These are phyloP conservation scores for Microascus cirrosus DNA, from an alignment of 2,329 filamentous ascomycete species.

Conservation along the genomic window DNA sequence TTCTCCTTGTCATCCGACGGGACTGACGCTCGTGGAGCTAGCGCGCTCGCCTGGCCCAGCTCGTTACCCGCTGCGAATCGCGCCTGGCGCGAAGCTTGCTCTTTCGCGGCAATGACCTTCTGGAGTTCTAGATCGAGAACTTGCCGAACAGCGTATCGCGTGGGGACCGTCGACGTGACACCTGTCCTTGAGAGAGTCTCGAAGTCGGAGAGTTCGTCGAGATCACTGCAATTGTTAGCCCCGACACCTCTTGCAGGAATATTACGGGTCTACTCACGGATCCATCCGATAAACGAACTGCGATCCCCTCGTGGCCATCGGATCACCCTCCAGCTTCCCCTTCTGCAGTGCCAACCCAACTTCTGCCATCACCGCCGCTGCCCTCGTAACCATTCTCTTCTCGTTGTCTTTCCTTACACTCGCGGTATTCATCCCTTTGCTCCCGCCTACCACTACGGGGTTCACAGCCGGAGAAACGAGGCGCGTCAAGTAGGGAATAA, in stretches of 20 bases:
- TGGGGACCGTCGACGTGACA: slow-evolving; percentile 53
- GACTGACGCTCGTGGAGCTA: slow-evolving; percentile 8
- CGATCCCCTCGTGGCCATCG: slow-evolving; percentile 43
- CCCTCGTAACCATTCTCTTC: slow-evolving; percentile 66
- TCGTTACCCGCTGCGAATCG: slow-evolving; percentile 45
- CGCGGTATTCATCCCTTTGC: slow-evolving; percentile 55
- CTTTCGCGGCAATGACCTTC: slow-evolving; percentile 57
- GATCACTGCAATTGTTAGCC: slow-evolving; percentile 29
- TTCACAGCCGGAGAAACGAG: slow-evolving; percentile 86
- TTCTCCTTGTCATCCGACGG: slow-evolving; percentile 28
- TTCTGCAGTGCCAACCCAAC: slow-evolving; percentile 73
- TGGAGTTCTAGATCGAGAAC: slow-evolving; percentile 85
- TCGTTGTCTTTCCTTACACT: slow-evolving; percentile 84
- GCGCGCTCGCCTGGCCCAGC: slow-evolving; percentile 8
- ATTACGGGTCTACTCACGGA: slow-evolving; percentile 46
- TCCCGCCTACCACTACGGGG: slow-evolving; percentile 73
- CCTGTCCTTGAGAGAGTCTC: slow-evolving; percentile 50
- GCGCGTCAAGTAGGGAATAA: slow-evolving; percentile 73
- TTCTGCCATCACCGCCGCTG: slow-evolving; percentile 73
- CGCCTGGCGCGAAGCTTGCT: slow-evolving; percentile 54
- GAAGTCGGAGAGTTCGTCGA: slow-evolving; percentile 72
- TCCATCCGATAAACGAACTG: slow-evolving; percentile 91
- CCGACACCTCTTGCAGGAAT: not conserved
- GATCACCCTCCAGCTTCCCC: slow-evolving; percentile 64
- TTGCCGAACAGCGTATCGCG: slow-evolving; percentile 86